phyloP scores from a whole-genome alignment of 805 yeast genomes.

The Cephaloascus albidus region DNA sequence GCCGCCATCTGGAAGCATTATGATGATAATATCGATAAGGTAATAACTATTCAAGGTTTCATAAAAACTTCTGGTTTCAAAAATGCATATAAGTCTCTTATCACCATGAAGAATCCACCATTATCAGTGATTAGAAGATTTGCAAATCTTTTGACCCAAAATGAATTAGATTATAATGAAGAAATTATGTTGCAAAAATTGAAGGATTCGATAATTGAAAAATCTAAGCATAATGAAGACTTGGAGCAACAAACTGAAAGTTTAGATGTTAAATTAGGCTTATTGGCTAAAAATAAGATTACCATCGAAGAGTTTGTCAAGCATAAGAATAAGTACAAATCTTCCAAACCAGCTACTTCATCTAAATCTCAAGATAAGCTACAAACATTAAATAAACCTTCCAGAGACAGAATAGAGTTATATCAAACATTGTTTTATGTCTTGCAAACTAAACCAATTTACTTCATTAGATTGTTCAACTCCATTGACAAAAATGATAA shows the following conservation, averaged over 20 bases:
- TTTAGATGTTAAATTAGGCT: slow-evolving; percentile 67
- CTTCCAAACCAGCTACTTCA: slow-evolving; percentile 9
- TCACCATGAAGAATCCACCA: slow-evolving; percentile 68
- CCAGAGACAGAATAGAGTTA: slow-evolving; percentile 46
- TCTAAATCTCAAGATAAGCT: slow-evolving; percentile 14
- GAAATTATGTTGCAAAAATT: slow-evolving; percentile 60
- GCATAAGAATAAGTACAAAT: slow-evolving; percentile 23
- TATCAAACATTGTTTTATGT: slow-evolving; percentile 76
- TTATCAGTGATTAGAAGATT: slow-evolving; percentile 68
- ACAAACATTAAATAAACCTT: slow-evolving; percentile 20
- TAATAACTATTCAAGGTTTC: slow-evolving; percentile 66
- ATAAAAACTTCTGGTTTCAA: slow-evolving; percentile 62
- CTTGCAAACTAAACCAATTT: slow-evolving; percentile 74
- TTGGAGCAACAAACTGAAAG: slow-evolving; percentile 69
- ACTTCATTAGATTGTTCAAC: slow-evolving; percentile 49
- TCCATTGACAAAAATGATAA: slow-evolving; percentile 2
- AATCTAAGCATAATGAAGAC: slow-evolving; percentile 60
- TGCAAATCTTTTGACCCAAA: slow-evolving; percentile 64
- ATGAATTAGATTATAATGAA: slow-evolving; percentile 64
- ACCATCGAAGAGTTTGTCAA: slow-evolving; percentile 63
- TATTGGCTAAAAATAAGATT: slow-evolving; percentile 72
- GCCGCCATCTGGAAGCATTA: slow-evolving; percentile 34
- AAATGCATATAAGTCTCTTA: slow-evolving; percentile 63
- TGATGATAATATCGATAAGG: slow-evolving; percentile 39
- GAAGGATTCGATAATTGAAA: slow-evolving; percentile 61